Conservation (phyloP, 2,329 filamentous ascomycete genomes). For the Epicoccum sorghinum region DNA sequence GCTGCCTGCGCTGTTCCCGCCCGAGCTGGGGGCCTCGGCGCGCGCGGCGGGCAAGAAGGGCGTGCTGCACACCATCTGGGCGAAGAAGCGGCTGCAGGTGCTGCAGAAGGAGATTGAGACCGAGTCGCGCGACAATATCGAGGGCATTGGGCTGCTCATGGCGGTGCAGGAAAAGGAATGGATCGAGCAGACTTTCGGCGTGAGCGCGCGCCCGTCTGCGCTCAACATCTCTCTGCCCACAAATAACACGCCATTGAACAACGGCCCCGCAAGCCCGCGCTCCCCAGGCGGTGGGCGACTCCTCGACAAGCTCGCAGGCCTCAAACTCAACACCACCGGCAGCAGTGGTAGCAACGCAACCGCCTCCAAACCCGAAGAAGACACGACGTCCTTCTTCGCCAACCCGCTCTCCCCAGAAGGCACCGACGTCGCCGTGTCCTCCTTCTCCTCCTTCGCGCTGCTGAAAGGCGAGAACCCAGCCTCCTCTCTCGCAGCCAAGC, state of each 20-base stretch:
- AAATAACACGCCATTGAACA: conserved; percentile 48
- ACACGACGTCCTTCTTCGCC: conserved; percentile 34
- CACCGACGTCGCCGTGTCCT: conserved; percentile 67
- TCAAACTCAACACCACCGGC: conserved; percentile 73
- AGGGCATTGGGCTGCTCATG: conserved; percentile 85
- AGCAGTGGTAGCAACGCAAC: conserved; percentile 59
- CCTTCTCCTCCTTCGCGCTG: conserved; percentile 56
- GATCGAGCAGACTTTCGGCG: conserved; percentile 82
- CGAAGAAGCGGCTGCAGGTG: conserved; percentile 77
- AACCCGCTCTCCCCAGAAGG: conserved; percentile 66
- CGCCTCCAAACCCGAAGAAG: conserved; percentile 50
- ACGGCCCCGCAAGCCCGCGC: conserved; percentile 65
- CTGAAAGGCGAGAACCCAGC: conserved; percentile 58
- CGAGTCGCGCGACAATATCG: conserved; percentile 75
- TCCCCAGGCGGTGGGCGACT: conserved; percentile 71
- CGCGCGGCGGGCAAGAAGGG: conserved; percentile 75
- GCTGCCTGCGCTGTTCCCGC: conserved; percentile 84
- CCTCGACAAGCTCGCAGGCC: conserved; percentile 78
- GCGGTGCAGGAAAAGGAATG: conserved; percentile 81
- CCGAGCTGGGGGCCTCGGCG: conserved; percentile 71
- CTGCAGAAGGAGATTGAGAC: conserved; percentile 76
- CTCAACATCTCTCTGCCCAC: conserved; percentile 45
- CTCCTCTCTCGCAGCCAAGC: conserved; percentile 50
- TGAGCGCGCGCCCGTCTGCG: conserved; percentile 53
- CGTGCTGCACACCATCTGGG: conserved; percentile 89